Percentiles rank a stretch among this genome's conserved stretches.
phyloP scores from a whole-genome alignment of 257 asterid genomes.

The Oldenlandia corymbosa region DNA sequence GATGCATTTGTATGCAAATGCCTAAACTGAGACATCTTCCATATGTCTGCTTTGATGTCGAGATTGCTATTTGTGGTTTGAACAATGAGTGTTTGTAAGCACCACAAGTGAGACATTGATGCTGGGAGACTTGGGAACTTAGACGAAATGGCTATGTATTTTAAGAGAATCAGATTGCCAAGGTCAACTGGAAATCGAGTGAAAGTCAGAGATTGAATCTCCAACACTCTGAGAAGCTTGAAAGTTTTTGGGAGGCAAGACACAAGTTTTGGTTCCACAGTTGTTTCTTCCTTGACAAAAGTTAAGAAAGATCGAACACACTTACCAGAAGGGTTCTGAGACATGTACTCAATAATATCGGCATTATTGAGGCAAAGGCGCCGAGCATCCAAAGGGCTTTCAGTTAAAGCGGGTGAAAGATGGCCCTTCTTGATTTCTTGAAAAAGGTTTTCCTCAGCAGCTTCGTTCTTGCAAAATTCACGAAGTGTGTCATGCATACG shows the following conservation, averaged over 20 bases:
- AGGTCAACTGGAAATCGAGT: conserved; percentile 21
- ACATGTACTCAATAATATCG: conserved; percentile 3
- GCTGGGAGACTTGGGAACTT: conserved; percentile 2
- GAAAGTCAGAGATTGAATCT: too few relatives aligned
- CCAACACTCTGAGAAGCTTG: too few relatives aligned
- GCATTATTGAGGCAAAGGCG: conserved; percentile 20
- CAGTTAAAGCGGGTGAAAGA: too few relatives aligned
- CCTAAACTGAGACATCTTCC: conserved; percentile 37
- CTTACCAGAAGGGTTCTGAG: conserved; percentile 5
- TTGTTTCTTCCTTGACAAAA: conserved; percentile 7
- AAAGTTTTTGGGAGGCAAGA: conserved; percentile 3
- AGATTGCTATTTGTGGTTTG: conserved; percentile 14
- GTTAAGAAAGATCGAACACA: conserved; percentile 12
- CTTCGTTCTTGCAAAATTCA: too few relatives aligned
- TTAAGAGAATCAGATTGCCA: conserved; percentile 27
- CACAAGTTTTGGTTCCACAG: neutral
- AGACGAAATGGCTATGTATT: conserved; percentile 29
- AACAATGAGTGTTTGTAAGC: conserved; percentile 20
- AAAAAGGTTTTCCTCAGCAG: too few relatives aligned
- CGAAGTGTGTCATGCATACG: conserved; percentile 21
- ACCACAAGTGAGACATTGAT: conserved; percentile 9
- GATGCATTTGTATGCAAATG: conserved; percentile 34
- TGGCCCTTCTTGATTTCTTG: conserved; percentile 6
- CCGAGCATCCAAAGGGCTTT: neutral
- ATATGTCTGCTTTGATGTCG: conserved; percentile 25